A percentile compares a stretch with the other conserved stretches of the same genome.
phyloP scores from a whole-genome alignment of 768 basidiomycete genomes.

The Serendipita sp. region DNA sequence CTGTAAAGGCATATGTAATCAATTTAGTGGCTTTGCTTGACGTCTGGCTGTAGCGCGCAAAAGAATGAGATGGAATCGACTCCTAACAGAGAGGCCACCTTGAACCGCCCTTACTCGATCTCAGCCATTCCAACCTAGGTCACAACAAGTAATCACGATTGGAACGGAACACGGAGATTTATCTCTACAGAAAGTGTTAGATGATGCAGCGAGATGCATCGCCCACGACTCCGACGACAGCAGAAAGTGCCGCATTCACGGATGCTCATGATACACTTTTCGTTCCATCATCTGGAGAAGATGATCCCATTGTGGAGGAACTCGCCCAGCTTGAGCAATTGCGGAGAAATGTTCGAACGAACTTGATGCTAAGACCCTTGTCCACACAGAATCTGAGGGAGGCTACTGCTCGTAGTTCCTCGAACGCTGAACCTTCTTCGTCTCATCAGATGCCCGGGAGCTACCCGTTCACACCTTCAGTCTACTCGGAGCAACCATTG shows the following conservation, averaged over 20 bases:
- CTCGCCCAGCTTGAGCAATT: constrained; percentile 52
- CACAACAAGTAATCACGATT: too few species aligned
- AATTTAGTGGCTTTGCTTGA: too few species aligned
- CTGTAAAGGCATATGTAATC: too few species aligned
- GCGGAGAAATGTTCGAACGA: constrained; percentile 55
- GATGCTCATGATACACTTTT: not conserved
- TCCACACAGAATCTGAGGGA: constrained; percentile 39
- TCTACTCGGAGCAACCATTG: not conserved
- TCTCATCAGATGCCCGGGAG: not conserved
- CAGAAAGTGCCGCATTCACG: not conserved
- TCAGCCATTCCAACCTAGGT: too few species aligned
- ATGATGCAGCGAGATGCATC: not conserved
- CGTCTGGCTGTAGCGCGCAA: too few species aligned
- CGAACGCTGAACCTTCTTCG: not conserved
- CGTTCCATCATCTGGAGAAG: constrained; percentile 6
- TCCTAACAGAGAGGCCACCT: too few species aligned
- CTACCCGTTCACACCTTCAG: not conserved
- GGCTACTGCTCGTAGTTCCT: constrained; percentile 16
- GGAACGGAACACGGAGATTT: too few species aligned
- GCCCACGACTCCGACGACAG: not conserved
- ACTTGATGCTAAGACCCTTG: constrained; percentile 64
- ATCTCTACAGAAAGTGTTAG: not conserved
- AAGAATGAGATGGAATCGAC: too few species aligned
- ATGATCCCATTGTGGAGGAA: constrained; percentile 51
- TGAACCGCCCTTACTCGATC: too few species aligned